Evolutionary conservation across 306 rosid genomes (phyloP).

Genomic region (Rosa rugosa): DNA sequence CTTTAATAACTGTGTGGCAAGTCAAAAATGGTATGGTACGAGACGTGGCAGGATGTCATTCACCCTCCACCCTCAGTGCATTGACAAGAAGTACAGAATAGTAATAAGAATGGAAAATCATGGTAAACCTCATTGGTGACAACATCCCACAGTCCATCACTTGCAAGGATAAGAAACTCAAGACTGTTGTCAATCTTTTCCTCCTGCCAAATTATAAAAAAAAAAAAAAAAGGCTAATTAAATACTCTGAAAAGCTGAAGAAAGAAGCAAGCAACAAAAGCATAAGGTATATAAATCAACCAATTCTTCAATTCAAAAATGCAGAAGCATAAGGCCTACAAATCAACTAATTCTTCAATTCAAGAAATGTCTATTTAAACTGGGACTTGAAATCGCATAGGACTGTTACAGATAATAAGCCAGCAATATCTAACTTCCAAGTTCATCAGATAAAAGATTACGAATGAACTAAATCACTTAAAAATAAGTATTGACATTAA

Average conservation of each 20-base stretch:
- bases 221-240: not conserved
- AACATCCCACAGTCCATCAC: constrained; percentile 98
- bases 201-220: constrained; percentile 66
- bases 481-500: constrained; percentile 6
- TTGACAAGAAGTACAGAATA: not conserved
- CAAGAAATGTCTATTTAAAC: not conserved
- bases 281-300: constrained; percentile 5
- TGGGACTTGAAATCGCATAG: not conserved
- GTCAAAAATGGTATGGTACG: not conserved
- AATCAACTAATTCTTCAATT: not conserved
- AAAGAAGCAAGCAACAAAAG: not conserved
- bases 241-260: not conserved
- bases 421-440: not conserved
- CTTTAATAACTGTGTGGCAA: not conserved
- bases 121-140: constrained; percentile 85
- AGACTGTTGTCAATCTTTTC: constrained; percentile 86
- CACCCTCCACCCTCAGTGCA: not conserved
- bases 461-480: constrained; percentile 2
- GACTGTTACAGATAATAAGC: not conserved
- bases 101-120: constrained; percentile 7
- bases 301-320: not conserved
- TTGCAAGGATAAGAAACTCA: constrained; percentile 93
- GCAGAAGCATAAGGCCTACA: not conserved
- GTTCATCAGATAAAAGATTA: not conserved
- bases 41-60: not conserved